These are phyloP conservation scores for Malania oleifera DNA, from an alignment of 164 flowering plant genomes.

Conservation along the genomic window DNA sequence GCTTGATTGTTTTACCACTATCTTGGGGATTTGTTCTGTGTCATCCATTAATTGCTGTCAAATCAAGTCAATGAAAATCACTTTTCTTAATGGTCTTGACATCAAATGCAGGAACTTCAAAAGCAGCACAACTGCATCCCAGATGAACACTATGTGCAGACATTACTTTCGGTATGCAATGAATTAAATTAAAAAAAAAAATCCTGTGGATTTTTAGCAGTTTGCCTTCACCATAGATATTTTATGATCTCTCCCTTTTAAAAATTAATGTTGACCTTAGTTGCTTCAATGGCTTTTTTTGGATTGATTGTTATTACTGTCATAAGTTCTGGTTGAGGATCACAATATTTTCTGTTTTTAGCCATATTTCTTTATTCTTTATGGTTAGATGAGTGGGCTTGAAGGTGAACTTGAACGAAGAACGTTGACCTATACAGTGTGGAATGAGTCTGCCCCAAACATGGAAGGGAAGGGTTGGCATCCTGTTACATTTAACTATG, in stretches of 20 bases:
- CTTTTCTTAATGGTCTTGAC: conserved; percentile 5
- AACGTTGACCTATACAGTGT: conserved; percentile 72
- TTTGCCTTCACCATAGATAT: conserved; percentile 3
- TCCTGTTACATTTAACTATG: conserved; percentile 69
- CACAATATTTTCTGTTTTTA: not conserved
- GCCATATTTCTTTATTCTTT: too few species aligned
- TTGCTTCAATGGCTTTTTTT: not conserved
- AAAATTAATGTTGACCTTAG: not conserved
- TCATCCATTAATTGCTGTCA: too few species aligned
- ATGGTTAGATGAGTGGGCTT: conserved; percentile 61
- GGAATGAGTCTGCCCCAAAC: conserved; percentile 66
- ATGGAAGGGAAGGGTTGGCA: conserved; percentile 70
- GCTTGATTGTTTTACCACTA: too few species aligned
- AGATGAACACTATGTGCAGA: conserved; percentile 92
- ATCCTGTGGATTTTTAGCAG: not conserved
- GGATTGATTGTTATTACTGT: not conserved
- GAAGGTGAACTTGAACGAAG: conserved; percentile 81
- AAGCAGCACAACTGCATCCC: conserved; percentile 96
- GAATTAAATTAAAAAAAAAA: not conserved
- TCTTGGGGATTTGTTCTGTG: too few species aligned
- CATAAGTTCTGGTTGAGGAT: conserved; percentile 1
- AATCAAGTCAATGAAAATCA: conserved; percentile 1
- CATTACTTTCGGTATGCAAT: conserved; percentile 71
- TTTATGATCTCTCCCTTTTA: not conserved
- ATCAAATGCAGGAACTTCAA: conserved; percentile 66